phyloP scores from a whole-genome alignment of 305 asterid genomes.

The Fraxinus ornus region DNA sequence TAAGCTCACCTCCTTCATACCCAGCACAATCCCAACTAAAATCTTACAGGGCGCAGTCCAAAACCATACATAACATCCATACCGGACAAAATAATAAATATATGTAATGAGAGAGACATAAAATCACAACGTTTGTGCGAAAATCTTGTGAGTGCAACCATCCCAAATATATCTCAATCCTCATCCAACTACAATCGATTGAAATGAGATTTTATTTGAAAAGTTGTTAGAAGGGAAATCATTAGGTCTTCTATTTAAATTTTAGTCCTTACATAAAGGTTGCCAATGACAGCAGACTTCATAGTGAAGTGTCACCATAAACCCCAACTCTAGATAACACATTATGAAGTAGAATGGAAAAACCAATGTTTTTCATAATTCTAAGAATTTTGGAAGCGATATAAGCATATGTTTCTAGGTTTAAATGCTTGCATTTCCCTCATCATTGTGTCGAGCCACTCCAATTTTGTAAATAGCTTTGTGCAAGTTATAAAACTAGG shows the following conservation, averaged over 20 bases:
- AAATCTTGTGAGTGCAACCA: not conserved
- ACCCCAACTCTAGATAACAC: not conserved
- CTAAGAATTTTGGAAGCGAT: not conserved
- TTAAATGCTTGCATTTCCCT: not conserved
- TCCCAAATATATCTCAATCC: not conserved
- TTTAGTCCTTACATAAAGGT: not conserved
- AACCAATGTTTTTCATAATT: not conserved
- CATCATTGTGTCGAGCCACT: not conserved
- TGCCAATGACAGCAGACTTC: not conserved
- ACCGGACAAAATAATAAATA: no score
- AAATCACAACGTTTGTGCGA: not conserved
- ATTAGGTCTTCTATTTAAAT: not conserved
- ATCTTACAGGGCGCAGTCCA: not conserved
- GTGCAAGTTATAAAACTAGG: not conserved
- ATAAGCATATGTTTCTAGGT: not conserved
- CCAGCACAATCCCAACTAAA: not conserved
- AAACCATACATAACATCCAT: not conserved
- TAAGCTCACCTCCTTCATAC: not conserved
- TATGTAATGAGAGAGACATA: not conserved
- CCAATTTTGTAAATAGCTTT: not conserved
- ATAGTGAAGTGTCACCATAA: not conserved
- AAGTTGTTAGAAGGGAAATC: not conserved
- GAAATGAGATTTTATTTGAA: not conserved
- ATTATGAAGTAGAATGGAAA: not conserved
- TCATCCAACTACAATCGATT: not conserved